A percentile compares a stretch with the other conserved stretches of the same genome.
These are phyloP conservation scores for Hericium alpestre DNA, from an alignment of 768 basidiomycete species.

Conservation along the genomic window DNA sequence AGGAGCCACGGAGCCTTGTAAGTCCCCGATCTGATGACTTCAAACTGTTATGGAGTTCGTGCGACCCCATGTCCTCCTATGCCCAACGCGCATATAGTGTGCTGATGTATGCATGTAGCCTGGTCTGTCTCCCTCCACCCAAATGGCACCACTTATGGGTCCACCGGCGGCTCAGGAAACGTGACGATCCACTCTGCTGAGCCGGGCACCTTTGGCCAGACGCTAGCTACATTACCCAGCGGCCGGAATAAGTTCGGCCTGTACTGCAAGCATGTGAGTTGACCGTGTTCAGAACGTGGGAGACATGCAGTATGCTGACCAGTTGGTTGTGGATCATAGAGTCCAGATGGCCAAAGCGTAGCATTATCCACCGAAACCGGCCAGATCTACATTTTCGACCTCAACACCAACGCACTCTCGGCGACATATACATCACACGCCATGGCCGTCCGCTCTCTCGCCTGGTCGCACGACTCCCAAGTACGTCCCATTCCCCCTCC, in stretches of 20 bases:
- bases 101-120: slow-evolving; percentile 30
- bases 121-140: slow-evolving; percentile 84
- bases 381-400: slow-evolving; percentile 80
- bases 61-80: too few relatives aligned
- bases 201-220: slow-evolving; percentile 54
- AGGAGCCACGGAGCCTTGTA: slow-evolving; percentile 68
- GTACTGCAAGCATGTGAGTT: slow-evolving; percentile 57
- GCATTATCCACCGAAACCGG: slow-evolving; percentile 80
- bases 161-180: slow-evolving; percentile 62
- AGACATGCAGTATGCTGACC: background rate
- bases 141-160: slow-evolving; percentile 58
- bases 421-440: slow-evolving; percentile 81
- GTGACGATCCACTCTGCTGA: slow-evolving; percentile 64
- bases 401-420: slow-evolving; percentile 53
- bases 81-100: background rate
- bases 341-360: slow-evolving; percentile 75
- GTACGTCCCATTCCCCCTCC: slow-evolving; percentile 33
- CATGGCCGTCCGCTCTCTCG: slow-evolving; percentile 76
- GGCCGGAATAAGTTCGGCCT: slow-evolving; percentile 74
- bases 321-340: slow-evolving; percentile 35
- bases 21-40: slow-evolving; percentile 18
- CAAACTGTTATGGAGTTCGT: too few relatives aligned
- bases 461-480: slow-evolving; percentile 85
- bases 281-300: background rate
- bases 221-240: slow-evolving; percentile 45